phyloP scores from a whole-genome alignment of 129 eudicot species.

The Ambrosia artemisiifolia region DNA sequence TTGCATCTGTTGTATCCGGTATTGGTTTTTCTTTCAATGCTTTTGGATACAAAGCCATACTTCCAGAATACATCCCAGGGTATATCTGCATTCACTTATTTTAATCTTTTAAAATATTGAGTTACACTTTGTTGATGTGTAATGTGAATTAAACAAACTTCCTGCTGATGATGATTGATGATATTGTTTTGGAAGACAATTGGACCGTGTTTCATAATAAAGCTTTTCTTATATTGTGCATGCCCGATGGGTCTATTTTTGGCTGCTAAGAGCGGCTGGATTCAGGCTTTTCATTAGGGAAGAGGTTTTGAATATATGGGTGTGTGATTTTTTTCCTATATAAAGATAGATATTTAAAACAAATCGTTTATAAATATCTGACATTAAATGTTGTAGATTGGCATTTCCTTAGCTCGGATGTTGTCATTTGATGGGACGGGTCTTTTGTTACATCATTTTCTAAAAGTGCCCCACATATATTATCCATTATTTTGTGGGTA shows the following conservation, averaged over 20 bases:
- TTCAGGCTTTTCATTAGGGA: constrained; percentile 93
- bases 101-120: background rate
- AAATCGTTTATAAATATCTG: constrained; percentile 1
- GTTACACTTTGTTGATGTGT: constrained; percentile 3
- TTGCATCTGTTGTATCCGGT: constrained; percentile 42
- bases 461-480: constrained; percentile 71
- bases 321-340: constrained; percentile 38
- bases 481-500: constrained; percentile 85
- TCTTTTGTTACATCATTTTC: constrained; percentile 72
- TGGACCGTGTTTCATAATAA: constrained; percentile 1
- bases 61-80: constrained; percentile 96
- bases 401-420: constrained; percentile 63
- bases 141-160: constrained; percentile 4
- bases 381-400: constrained; percentile 58
- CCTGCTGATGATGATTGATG: constrained; percentile 11
- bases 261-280: constrained; percentile 97
- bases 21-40: constrained; percentile 64
- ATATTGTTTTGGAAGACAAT: constrained; percentile 12
- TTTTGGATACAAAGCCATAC: constrained; percentile 73
- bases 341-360: background rate
- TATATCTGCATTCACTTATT: constrained; percentile 26
- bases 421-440: constrained; percentile 76
- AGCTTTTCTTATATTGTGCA: constrained; percentile 1
- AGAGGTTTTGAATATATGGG: constrained; percentile 99
- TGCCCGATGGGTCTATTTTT: constrained; percentile 92